Percentiles rank a stretch among this genome's conserved stretches.
phyloP scores from a whole-genome alignment of 331 rosid genomes.

The Stylosanthes scabra region DNA sequence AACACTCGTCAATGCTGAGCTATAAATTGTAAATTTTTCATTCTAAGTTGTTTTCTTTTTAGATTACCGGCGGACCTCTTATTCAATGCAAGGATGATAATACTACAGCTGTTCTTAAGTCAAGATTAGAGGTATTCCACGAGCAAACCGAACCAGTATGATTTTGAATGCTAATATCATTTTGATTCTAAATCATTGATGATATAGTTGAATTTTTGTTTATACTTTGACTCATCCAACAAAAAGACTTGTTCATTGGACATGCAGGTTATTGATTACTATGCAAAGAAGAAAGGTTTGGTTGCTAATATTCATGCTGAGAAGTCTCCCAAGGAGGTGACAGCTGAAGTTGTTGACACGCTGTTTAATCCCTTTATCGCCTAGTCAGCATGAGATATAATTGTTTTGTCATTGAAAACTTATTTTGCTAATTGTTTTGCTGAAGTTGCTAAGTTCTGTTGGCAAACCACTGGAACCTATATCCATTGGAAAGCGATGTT shows the following conservation, averaged over 20 bases:
- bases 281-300: slow-evolving; percentile 41
- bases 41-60: not conserved
- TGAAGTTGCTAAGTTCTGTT: not conserved
- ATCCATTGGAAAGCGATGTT: too few relatives aligned
- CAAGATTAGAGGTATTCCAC: slow-evolving; percentile 84
- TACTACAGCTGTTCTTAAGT: slow-evolving; percentile 79
- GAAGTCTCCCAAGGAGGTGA: slow-evolving; percentile 48
- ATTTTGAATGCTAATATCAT: slow-evolving; percentile 5
- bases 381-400: not conserved
- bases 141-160: slow-evolving; percentile 82
- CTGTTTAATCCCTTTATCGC: too few relatives aligned
- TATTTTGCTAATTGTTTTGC: slow-evolving; percentile 27
- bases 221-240: not conserved
- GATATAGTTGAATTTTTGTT: not conserved
- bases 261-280: slow-evolving; percentile 48
- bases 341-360: slow-evolving; percentile 42
- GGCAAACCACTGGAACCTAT: too few relatives aligned
- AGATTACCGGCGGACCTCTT: slow-evolving; percentile 77
- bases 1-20: not conserved
- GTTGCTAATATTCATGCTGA: slow-evolving; percentile 47
- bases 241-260: not conserved
- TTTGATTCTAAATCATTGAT: slow-evolving; percentile 16
- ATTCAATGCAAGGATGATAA: slow-evolving; percentile 94
- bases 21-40: too few relatives aligned
- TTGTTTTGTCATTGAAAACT: slow-evolving; percentile 29